Evolutionary conservation across 164 flowering plant species (phyloP).

Genomic region (Cinnamomum micranthum): DNA sequence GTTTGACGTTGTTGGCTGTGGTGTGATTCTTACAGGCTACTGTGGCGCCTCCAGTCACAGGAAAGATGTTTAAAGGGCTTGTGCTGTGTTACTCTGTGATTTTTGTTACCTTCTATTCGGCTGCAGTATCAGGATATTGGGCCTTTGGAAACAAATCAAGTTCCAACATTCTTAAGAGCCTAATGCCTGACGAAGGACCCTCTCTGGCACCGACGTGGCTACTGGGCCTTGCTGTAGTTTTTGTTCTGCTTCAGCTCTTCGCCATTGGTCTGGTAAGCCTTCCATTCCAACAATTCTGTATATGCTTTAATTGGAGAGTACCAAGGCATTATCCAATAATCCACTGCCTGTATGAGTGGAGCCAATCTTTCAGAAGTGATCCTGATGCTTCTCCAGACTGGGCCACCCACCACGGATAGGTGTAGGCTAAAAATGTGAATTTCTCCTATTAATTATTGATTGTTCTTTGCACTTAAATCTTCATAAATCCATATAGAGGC

Average conservation of each 20-base stretch:
- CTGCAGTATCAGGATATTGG: constrained; percentile 82
- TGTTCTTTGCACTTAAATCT: too few relatives aligned
- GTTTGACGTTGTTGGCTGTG: neutral
- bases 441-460: neutral
- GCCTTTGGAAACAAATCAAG: constrained; percentile 70
- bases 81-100: constrained; percentile 79
- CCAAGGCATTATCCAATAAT: neutral
- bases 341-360: neutral
- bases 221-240: constrained; percentile 65
- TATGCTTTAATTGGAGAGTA: neutral
- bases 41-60: constrained; percentile 92
- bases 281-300: neutral
- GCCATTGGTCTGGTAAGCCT: constrained; percentile 85
- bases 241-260: constrained; percentile 84
- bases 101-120: constrained; percentile 75
- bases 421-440: neutral
- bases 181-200: constrained; percentile 86
- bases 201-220: constrained; percentile 81
- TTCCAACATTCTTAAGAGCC: constrained; percentile 73
- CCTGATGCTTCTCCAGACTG: neutral
- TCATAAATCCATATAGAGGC: too few relatives aligned
- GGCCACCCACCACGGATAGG: neutral
- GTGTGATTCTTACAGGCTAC: constrained; percentile 66
- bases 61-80: constrained; percentile 94
- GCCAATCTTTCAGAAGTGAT: neutral